Conservation (phyloP, 1,284 basidiomycete species). For the Pisolithus thermaeus region DNA sequence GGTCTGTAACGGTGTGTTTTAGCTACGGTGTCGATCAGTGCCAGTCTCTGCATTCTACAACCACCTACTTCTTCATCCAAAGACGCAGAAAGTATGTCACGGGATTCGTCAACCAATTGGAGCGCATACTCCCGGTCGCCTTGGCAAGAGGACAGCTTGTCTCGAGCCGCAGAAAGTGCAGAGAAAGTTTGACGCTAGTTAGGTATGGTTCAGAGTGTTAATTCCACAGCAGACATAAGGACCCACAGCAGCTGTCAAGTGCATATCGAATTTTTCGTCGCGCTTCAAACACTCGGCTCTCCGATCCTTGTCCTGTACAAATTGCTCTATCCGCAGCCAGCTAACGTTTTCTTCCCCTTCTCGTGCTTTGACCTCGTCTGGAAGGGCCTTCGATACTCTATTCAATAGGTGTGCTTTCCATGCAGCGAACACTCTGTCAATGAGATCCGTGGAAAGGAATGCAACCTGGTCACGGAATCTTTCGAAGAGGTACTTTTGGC, state of each 20-base stretch:
- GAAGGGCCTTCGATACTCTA: conserved; percentile 55
- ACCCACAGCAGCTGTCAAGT: conserved; percentile 70
- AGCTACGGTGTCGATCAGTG: conserved; percentile 40
- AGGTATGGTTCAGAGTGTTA: conserved; percentile 10
- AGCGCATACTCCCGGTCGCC: conserved; percentile 45
- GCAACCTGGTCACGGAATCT: conserved; percentile 53
- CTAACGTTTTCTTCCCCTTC: conserved; percentile 44
- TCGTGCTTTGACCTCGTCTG: conserved; percentile 39
- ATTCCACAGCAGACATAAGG: conserved; percentile 1
- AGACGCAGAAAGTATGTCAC: conserved; percentile 69
- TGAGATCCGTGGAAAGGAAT: conserved; percentile 52
- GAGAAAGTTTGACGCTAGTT: conserved; percentile 47
- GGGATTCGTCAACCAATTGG: conserved; percentile 64
- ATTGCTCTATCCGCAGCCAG: conserved; percentile 49
- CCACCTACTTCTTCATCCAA: conserved; percentile 68
- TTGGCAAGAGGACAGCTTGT: conserved; percentile 36
- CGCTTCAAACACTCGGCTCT: conserved; percentile 64
- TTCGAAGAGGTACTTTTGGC: conserved; percentile 79
- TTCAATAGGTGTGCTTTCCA: conserved; percentile 63
- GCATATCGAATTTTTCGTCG: conserved; percentile 91
- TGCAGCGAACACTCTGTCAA: conserved; percentile 55
- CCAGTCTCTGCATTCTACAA: neutral
- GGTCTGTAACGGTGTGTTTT: conserved; percentile 81
- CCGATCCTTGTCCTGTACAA: conserved; percentile 53
- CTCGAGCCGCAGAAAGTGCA: conserved; percentile 44